Percentiles rank a stretch among this genome's conserved stretches.
Evolutionary conservation across 805 yeast species (phyloP).

Genomic region (Myxozyma sirexii): DNA sequence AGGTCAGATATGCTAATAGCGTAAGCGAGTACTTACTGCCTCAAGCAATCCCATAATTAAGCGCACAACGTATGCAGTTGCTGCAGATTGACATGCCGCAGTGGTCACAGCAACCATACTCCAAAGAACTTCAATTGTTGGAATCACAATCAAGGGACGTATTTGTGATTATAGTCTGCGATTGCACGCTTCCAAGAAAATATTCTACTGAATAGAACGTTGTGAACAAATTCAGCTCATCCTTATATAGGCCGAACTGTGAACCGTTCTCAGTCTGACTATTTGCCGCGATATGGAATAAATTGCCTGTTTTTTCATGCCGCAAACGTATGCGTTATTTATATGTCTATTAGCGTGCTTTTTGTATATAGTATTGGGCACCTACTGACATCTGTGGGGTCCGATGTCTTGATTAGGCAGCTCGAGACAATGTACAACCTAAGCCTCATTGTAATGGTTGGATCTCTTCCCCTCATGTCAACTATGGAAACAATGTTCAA

Average conservation of each 20-base stretch:
- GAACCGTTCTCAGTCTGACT: neutral
- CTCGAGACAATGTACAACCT: neutral
- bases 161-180: slow-evolving; percentile 43
- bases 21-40: slow-evolving; percentile 32
- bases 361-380: neutral
- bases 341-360: slow-evolving; percentile 41
- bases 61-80: slow-evolving; percentile 38
- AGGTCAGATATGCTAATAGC: slow-evolving; percentile 49
- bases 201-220: slow-evolving; percentile 42
- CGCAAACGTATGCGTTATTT: slow-evolving; percentile 65
- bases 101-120: slow-evolving; percentile 49
- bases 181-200: slow-evolving; percentile 52
- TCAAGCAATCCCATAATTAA: slow-evolving; percentile 41
- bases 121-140: slow-evolving; percentile 49
- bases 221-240: slow-evolving; percentile 25
- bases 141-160: slow-evolving; percentile 40
- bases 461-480: too few relatives aligned
- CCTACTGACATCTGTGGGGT: slow-evolving; percentile 48
- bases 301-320: slow-evolving; percentile 55
- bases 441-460: too few relatives aligned
- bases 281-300: slow-evolving; percentile 37
- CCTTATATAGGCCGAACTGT: slow-evolving; percentile 39
- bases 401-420: neutral
- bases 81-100: slow-evolving; percentile 36
- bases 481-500: too few relatives aligned